These are phyloP conservation scores for Apiotrichum gracile DNA, from an alignment of 1,284 basidiomycete genomes.

Conservation along the genomic window DNA sequence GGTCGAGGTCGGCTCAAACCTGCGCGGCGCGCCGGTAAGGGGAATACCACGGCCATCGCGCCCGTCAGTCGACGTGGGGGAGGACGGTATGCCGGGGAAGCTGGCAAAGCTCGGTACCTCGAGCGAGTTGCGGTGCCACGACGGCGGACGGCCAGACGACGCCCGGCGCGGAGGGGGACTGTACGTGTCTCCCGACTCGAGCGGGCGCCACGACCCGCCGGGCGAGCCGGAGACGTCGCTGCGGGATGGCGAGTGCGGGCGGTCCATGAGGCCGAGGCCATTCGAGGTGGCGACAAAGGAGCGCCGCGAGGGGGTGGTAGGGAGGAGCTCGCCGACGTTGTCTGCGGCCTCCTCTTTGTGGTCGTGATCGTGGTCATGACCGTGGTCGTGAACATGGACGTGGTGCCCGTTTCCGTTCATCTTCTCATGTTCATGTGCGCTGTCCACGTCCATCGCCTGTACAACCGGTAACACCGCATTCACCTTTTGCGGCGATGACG, in stretches of 20 bases:
- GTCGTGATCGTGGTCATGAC: neutral
- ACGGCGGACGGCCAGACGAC: neutral
- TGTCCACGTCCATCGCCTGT: neutral
- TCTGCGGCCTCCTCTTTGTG: neutral
- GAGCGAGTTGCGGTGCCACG: constrained; percentile 9
- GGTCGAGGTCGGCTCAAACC: constrained; percentile 31
- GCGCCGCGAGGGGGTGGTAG: neutral
- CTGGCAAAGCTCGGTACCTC: constrained; percentile 4
- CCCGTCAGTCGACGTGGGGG: neutral
- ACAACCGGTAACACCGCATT: neutral
- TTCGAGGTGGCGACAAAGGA: neutral
- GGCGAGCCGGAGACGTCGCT: neutral
- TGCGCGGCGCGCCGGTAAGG: neutral
- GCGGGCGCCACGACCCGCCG: neutral
- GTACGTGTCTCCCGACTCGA: neutral
- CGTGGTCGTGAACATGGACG: neutral
- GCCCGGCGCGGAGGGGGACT: neutral
- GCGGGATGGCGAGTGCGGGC: neutral
- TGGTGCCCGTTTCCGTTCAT: neutral
- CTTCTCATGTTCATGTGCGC: too few species aligned
- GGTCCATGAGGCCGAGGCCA: neutral
- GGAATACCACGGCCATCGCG: too few species aligned
- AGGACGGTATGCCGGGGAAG: neutral
- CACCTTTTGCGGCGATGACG: neutral
- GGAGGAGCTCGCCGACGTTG: constrained; percentile 1